Percentiles rank a stretch among this genome's conserved stretches.
phyloP scores from a whole-genome alignment of 257 asterid genomes.

The Solanum pimpinellifolium region DNA sequence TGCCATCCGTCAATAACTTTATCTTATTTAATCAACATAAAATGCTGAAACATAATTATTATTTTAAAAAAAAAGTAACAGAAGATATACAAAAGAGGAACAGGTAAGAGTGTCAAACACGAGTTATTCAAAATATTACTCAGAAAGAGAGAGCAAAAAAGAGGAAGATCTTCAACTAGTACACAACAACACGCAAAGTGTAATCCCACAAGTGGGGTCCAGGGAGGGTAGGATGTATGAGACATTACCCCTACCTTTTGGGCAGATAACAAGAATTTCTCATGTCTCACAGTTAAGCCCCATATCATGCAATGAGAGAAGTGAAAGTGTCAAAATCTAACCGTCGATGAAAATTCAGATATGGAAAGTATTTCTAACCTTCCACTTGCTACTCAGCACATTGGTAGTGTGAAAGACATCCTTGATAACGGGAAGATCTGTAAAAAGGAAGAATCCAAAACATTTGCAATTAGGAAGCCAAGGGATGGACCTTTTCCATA shows the following conservation, averaged over 20 bases:
- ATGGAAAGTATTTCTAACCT: slow-evolving; percentile 34
- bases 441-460: slow-evolving; percentile 3
- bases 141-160: background rate
- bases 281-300: background rate
- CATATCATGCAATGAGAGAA: background rate
- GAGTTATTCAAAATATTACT: background rate
- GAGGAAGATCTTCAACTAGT: background rate
- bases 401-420: slow-evolving; percentile 58
- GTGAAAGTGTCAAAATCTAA: background rate
- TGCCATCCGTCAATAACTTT: background rate
- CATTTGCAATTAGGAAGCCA: background rate
- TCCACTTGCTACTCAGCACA: slow-evolving; percentile 63
- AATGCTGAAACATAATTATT: background rate
- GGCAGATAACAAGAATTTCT: background rate
- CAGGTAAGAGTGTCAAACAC: too few species aligned
- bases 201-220: background rate
- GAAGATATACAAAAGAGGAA: background rate
- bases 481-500: background rate
- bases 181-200: background rate
- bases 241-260: background rate
- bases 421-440: slow-evolving; percentile 70
- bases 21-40: background rate
- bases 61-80: background rate
- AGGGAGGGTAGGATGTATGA: background rate
- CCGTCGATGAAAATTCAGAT: background rate